Evolutionary conservation across 2,329 filamentous ascomycete species (phyloP), one percentile per base, ranked within the genome.

Genomic region (Pseudofabraea citricarpa): DNA sequence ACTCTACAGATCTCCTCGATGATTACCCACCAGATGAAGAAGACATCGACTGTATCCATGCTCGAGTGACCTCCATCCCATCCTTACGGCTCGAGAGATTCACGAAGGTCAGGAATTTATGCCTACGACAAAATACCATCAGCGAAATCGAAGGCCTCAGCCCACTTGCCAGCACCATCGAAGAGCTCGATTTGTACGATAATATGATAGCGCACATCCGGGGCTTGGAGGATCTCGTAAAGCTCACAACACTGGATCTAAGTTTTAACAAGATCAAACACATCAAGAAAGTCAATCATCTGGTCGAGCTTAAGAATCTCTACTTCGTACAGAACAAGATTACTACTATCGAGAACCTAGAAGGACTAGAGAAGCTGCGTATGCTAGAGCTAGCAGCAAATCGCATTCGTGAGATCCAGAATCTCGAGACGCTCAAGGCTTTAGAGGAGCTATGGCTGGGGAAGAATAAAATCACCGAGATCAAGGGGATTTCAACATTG

Each of bases 201-300:
- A 98, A 98, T 65, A 75, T 95, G 15, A 90, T 98, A 56, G 79
- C 82, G 9, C 90, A 95, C 64, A 81, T 96, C 65, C 83, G 83
- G 53, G 87, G 87, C 22, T 75, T 98, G 36, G 90, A 96, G 42
- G 73, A 80, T 36, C 79, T 96, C 45, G 79, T 75, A 10, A 75
- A 86, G 48, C 77, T 98, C 42, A 88, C 78, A 5, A 85, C 72
- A 44, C 79, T 98, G 43, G 93, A 98, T 63, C 74, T 98, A 40
- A 94, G 87, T 64, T 98, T 96, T 78, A 98, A 98, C 73, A 97
- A 97, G 72, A 91, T 98, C 71, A 96, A 95, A 65, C 90, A 96
- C 67, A 95, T 98, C 71, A 95, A 95, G 67, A 82, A 91, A 57
- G 71, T 97, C 52, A 76, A 77, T 46, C 85, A 91, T 57, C 70